A percentile compares a stretch with the other conserved stretches of the same genome.
Conservation (phyloP, 192 early-diverging fungal species). For the Geranomyces variabilis region DNA sequence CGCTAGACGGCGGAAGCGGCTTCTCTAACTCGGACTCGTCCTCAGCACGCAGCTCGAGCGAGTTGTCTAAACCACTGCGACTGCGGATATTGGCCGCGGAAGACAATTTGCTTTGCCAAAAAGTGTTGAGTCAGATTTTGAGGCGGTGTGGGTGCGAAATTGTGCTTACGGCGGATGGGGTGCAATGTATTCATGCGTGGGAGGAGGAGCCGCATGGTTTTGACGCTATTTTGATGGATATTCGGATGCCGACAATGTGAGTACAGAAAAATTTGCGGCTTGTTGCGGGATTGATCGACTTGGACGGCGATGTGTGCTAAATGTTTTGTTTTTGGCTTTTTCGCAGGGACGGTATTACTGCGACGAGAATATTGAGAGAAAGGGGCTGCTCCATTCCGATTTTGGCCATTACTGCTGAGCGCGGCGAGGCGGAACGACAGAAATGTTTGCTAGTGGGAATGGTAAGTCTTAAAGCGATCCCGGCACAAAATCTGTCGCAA, state of each 20-base stretch:
- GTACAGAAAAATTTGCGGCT: too few relatives aligned
- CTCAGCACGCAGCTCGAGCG: background rate
- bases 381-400: conserved; percentile 12
- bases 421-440: conserved; percentile 2
- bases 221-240: conserved; percentile 28
- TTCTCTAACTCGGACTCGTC: background rate
- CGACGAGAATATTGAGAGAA: conserved; percentile 13
- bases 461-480: conserved; percentile 10
- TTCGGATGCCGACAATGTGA: conserved; percentile 29
- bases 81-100: conserved; percentile 24
- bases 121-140: conserved; percentile 17
- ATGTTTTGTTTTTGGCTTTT: too few relatives aligned
- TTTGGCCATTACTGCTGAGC: conserved; percentile 18
- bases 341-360: conserved; percentile 16
- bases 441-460: conserved; percentile 22
- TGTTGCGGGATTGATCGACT: too few relatives aligned
- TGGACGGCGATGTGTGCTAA: too few relatives aligned
- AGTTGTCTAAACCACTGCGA: conserved; percentile 2
- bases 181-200: conserved; percentile 1
- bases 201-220: background rate
- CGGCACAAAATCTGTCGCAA: too few relatives aligned
- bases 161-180: conserved; percentile 2
- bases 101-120: conserved; percentile 24
- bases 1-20: too few relatives aligned
- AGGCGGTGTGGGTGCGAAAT: background rate